Conservation (phyloP, 2,329 filamentous ascomycete genomes). For the Xylariaceae sp. region DNA sequence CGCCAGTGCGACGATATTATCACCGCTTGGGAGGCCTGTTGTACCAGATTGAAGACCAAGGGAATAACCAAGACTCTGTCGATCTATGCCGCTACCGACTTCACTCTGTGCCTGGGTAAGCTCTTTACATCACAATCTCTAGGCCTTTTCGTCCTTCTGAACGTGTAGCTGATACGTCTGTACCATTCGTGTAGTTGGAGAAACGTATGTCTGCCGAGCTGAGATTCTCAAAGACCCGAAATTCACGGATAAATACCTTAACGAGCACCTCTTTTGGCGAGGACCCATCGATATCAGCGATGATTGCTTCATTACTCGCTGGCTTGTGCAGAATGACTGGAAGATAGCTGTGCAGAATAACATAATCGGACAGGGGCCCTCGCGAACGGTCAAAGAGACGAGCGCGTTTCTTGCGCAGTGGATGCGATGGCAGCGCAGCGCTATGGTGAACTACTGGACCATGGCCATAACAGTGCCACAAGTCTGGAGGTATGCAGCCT, state of each 20-base stretch:
- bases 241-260: conserved; percentile 3
- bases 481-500: conserved; percentile 1
- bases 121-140: background rate
- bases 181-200: background rate
- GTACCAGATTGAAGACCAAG: background rate
- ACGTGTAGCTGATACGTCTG: background rate
- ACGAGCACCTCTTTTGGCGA: conserved; percentile 5
- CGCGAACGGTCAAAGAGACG: conserved; percentile 3
- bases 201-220: conserved; percentile 1
- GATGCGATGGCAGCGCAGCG: conserved; percentile 10
- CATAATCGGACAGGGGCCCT: conserved; percentile 2
- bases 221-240: conserved; percentile 3
- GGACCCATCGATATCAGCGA: conserved; percentile 9
- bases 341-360: conserved; percentile 6
- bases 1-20: background rate
- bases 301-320: conserved; percentile 13
- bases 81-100: conserved; percentile 2
- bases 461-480: conserved; percentile 4
- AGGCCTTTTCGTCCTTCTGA: no score
- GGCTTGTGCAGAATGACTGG: conserved; percentile 7
- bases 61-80: background rate
- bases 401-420: conserved; percentile 5
- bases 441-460: conserved; percentile 1
- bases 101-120: conserved; percentile 4
- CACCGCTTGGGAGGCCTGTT: conserved; percentile 8